Conservation (phyloP, 139 green algal genomes). For the Pseudopediastrum boryanum region DNA sequence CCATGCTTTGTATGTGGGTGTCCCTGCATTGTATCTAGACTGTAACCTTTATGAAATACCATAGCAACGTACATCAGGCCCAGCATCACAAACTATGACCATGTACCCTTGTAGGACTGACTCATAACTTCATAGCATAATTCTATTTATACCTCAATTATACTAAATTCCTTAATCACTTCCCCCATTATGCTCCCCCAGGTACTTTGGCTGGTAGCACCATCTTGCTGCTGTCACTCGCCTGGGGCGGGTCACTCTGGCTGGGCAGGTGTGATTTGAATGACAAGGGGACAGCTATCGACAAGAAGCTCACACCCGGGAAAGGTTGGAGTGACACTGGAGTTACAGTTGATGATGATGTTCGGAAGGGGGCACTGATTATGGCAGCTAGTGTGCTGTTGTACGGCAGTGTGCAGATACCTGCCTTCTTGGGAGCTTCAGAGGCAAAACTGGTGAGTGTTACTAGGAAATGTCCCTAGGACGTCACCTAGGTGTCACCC, state of each 20-base stretch:
- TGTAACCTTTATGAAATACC: neutral
- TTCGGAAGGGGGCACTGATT: constrained; percentile 48
- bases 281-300: constrained; percentile 29
- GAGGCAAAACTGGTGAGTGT: constrained; percentile 22
- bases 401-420: constrained; percentile 53
- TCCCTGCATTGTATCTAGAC: neutral
- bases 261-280: constrained; percentile 62
- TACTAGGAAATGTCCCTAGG: too few relatives aligned
- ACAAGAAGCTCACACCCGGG: constrained; percentile 47
- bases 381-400: constrained; percentile 50
- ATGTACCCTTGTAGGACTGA: too few relatives aligned
- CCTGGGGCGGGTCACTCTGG: constrained; percentile 54
- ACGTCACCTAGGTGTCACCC: too few relatives aligned
- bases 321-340: constrained; percentile 8
- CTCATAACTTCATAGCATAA: too few relatives aligned
- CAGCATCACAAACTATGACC: too few relatives aligned
- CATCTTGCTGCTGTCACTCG: constrained; percentile 68
- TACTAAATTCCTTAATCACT: neutral
- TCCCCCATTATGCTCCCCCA: neutral
- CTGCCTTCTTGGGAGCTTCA: constrained; percentile 29
- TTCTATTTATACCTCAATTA: neutral
- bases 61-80: neutral
- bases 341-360: constrained; percentile 38
- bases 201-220: constrained; percentile 66
- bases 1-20: neutral